Evolutionary conservation across 148 eudicot genomes (phyloP).

Genomic region (Heliamphora exappendiculata): DNA sequence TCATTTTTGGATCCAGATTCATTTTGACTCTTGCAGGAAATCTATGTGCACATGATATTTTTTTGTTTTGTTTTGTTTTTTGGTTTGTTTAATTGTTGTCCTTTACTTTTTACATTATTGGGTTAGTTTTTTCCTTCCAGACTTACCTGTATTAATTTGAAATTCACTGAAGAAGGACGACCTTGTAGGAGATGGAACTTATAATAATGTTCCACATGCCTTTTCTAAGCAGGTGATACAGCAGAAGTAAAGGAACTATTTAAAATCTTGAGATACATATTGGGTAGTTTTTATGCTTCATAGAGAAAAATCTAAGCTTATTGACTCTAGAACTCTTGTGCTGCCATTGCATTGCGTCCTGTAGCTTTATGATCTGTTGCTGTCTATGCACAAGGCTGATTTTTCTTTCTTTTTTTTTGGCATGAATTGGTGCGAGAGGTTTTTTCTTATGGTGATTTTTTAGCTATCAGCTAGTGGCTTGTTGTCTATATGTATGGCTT

Average conservation of each 20-base stretch:
- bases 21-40: background rate
- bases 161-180: background rate
- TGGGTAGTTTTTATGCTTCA: slow-evolving; percentile 82
- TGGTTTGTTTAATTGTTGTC: slow-evolving; percentile 9
- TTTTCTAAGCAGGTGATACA: slow-evolving; percentile 45
- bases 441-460: too few species aligned
- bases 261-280: slow-evolving; percentile 15
- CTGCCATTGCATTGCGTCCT: slow-evolving; percentile 32
- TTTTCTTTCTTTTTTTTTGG: background rate
- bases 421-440: background rate
- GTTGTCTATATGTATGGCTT: too few species aligned
- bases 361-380: too few species aligned
- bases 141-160: background rate
- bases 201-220: background rate
- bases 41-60: background rate
- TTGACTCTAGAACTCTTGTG: slow-evolving; percentile 66
- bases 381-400: too few species aligned
- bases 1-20: background rate
- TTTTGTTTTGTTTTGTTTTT: too few species aligned
- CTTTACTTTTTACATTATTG: background rate
- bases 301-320: slow-evolving; percentile 80
- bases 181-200: background rate
- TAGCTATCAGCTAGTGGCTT: too few species aligned
- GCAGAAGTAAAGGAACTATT: slow-evolving; percentile 42
- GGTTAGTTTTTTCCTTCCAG: background rate